Conservation (phyloP, 2,329 filamentous ascomycete genomes). For the Penicillium oxalicum region DNA sequence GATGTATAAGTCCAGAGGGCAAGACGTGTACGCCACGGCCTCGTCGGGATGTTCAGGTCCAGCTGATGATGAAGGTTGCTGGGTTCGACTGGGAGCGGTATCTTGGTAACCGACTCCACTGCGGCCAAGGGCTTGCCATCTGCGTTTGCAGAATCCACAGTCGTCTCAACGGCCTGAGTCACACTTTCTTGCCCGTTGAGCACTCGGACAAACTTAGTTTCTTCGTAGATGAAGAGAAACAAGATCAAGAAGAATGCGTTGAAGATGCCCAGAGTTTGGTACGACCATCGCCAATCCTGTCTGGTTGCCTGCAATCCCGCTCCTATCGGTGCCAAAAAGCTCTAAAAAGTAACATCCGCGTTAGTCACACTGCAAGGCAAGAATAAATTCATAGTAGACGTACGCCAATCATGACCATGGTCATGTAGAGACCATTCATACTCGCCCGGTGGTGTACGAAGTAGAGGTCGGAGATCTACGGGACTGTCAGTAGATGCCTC, state of each 20-base stretch:
- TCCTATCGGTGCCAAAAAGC: constrained; percentile 31
- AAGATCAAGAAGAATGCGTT: constrained; percentile 23
- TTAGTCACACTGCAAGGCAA: not conserved
- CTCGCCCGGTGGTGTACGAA: constrained; percentile 47
- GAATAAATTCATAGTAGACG: constrained; percentile 21
- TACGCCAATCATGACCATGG: constrained; percentile 33
- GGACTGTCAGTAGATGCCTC: not conserved
- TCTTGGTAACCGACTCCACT: constrained; percentile 8
- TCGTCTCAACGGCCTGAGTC: constrained; percentile 3
- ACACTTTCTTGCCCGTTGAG: constrained; percentile 5
- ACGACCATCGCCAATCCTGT: constrained; percentile 34
- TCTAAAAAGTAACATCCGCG: constrained; percentile 1
- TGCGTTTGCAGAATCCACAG: not conserved
- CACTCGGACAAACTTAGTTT: constrained; percentile 29
- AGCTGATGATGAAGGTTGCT: constrained; percentile 17
- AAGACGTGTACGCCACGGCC: constrained; percentile 23
- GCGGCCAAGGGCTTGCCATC: not conserved
- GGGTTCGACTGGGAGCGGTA: constrained; percentile 4
- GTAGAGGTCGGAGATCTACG: constrained; percentile 43
- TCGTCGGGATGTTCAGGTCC: constrained; percentile 23
- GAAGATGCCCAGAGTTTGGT: constrained; percentile 31
- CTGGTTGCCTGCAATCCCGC: constrained; percentile 28
- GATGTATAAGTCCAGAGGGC: constrained; percentile 21
- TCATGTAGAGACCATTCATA: constrained; percentile 49
- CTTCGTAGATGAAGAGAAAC: constrained; percentile 34